phyloP scores from a whole-genome alignment of 352 stramenopile genomes.

The Globisporangium parvum region DNA sequence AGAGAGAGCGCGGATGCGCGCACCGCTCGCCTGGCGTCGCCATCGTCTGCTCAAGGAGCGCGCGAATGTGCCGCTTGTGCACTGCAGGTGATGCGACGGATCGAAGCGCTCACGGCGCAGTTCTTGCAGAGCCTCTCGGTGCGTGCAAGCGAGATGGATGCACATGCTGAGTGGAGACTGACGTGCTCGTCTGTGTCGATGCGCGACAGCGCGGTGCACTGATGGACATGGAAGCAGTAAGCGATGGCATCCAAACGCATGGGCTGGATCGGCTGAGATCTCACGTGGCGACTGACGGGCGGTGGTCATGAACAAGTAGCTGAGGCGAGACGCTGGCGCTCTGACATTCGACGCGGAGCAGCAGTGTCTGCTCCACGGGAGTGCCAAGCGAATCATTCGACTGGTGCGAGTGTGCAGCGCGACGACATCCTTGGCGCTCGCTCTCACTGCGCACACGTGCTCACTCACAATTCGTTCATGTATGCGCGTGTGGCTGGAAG shows the following conservation, averaged over 20 bases:
- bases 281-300: neutral
- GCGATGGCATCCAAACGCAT: no score
- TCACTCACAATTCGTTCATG: neutral
- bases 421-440: neutral
- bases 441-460: neutral
- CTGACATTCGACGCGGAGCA: conserved; percentile 59
- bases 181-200: neutral
- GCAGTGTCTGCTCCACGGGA: conserved; percentile 46
- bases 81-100: conserved; percentile 44
- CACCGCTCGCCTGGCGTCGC: neutral
- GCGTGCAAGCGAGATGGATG: neutral
- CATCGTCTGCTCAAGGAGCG: neutral
- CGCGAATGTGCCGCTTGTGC: neutral
- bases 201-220: conserved; percentile 32
- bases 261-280: no score
- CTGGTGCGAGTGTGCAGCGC: conserved; percentile 29
- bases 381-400: conserved; percentile 47
- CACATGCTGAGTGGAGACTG: neutral
- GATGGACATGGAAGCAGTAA: conserved; percentile 53
- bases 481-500: conserved; percentile 8
- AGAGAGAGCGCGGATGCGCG: neutral
- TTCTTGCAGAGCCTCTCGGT: conserved; percentile 57
- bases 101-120: conserved; percentile 45
- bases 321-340: conserved; percentile 43
- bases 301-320: conserved; percentile 16